Evolutionary conservation across 1,284 basidiomycete species (phyloP).

Genomic region (Wolfiporia cocos): DNA sequence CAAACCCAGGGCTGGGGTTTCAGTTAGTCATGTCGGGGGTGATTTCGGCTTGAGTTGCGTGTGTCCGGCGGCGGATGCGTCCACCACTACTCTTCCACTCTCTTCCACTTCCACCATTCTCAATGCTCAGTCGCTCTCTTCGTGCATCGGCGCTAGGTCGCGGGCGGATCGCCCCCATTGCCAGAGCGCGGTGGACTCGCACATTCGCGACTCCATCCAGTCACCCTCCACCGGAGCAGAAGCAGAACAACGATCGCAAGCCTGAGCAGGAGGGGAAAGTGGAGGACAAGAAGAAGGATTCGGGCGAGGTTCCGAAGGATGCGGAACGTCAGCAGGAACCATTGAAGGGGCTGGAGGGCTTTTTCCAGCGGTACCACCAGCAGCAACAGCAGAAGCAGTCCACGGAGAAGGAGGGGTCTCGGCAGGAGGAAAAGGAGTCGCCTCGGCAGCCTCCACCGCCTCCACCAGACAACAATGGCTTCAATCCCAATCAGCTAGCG

Average conservation of each 20-base stretch:
- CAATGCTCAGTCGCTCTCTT: slow-evolving; percentile 39
- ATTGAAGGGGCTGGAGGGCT: slow-evolving; percentile 65
- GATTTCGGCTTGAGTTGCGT: slow-evolving; percentile 3
- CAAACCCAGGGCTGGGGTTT: background rate
- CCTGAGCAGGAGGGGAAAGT: slow-evolving; percentile 20
- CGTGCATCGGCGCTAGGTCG: slow-evolving; percentile 32
- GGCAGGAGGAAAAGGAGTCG: slow-evolving; percentile 14
- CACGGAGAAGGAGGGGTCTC: slow-evolving; percentile 14
- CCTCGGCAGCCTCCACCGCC: slow-evolving; percentile 19
- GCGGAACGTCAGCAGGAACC: slow-evolving; percentile 26
- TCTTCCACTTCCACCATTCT: slow-evolving; percentile 8
- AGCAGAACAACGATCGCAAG: slow-evolving; percentile 24
- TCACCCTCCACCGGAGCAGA: slow-evolving; percentile 22
- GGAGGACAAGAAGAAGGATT: slow-evolving; percentile 35
- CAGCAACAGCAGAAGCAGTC: slow-evolving; percentile 33
- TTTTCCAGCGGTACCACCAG: slow-evolving; percentile 72
- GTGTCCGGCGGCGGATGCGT: slow-evolving; percentile 8
- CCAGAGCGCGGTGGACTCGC: slow-evolving; percentile 28
- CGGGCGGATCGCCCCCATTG: slow-evolving; percentile 27
- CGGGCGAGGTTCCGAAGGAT: slow-evolving; percentile 25
- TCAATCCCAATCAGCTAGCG: slow-evolving; percentile 54
- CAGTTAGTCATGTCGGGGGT: background rate
- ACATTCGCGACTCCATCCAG: slow-evolving; percentile 37
- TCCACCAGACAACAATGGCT: slow-evolving; percentile 45
- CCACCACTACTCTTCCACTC: slow-evolving; percentile 9